Evolutionary conservation across 805 yeast species (phyloP), one percentile per base, ranked within the genome.

Genomic region (Cyberlindnera bimundalis): DNA sequence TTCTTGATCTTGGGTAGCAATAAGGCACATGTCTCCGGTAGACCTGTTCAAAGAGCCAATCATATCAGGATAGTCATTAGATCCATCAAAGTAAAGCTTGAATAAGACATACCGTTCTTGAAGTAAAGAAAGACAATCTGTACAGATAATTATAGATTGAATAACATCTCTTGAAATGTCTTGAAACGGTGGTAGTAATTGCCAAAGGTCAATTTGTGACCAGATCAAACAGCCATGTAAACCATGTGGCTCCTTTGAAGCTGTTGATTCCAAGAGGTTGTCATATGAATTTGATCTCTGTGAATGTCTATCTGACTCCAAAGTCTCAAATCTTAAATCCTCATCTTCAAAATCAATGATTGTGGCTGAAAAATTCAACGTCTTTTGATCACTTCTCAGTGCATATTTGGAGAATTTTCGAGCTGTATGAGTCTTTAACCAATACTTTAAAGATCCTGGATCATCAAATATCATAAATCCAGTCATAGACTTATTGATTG

Each of bases 121-220:
- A 4, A 55, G 25, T 2, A 8, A 19, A 5, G 35, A 25, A 5
- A 55, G 31, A 30, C 60, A 55, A 13, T 37, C 27, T 11, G 40
- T 38, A 39, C 60, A 56, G 1, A 50, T 46, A 4, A 48, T 13
- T 16, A 39, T 24, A 25, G 27, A 17, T 16, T 17, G 45, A 12
- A 35, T 46, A 2, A 21, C 27, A 5, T 23, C 40, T 25, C 13
- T 40, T 16, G 29, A 24, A 8, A 48, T 19, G 3, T 45, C 45
- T 16, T 40, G 32, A 31, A 56, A 56, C 8, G 58, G 59, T 11
- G 42, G 39, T 7, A 56, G 34, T 9, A 12, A 7, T 32, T 40
- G 44, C 60, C 60, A 56, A 35, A 43, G 47, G 23, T 46, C 33
- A 15, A 54, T 15, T 36, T 55, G 56, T 27, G 42, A 39, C 37